Base-by-base conservation (phyloP, 352 stramenopile species). In the Globisporangium sylvaticum region DNA sequence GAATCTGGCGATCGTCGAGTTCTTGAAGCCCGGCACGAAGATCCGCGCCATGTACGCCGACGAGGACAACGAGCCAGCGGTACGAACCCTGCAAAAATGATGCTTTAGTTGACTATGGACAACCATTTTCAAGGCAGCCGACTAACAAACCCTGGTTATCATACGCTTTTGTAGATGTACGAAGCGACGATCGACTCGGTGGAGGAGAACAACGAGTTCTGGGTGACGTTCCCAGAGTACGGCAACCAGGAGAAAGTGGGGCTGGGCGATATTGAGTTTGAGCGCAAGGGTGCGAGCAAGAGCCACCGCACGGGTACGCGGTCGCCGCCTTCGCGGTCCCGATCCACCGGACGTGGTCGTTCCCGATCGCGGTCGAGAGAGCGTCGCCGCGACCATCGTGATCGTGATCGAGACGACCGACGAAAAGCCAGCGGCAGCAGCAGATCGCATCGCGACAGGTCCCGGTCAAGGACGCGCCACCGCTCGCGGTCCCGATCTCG, bases 171-270 rank as follows among this genome's bases (percentile, higher is more conserved):
- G 12, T 44, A 95, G 87, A 94, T 93, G 97, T 99, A 99, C 71
- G 95, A 98, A 57, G 96, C 95, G 3, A 86, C 98, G 7, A 97
- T 99, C 57, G 95, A 98, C 73, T 85, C 88, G 22, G 90, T 98
- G 0, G 87, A 98, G 63, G 82, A 94, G 67, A 76, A 78, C 64
- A 79, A 92, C 62, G 50, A 88, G 60, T 95, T 81, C 58, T 93
- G 83, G 87, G 87, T 90, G 73, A 97, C 94, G 10, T 99, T 99
- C 75, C 89, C 95, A 4, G 94, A 98, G 71, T 99, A 99, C 81
- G 96, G 96, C 32, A 99, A 99, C 75, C 90, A 83, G 20, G 96
- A 98, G 68, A 94, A 97, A 59, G 89, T 99, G 8, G 75, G 77
- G 20, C 75, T 99, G 15, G 97, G 97, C 20, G 96, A 99, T 66